Conservation (phyloP, 2,329 filamentous ascomycete species). For the Bipolaris bicolor region DNA sequence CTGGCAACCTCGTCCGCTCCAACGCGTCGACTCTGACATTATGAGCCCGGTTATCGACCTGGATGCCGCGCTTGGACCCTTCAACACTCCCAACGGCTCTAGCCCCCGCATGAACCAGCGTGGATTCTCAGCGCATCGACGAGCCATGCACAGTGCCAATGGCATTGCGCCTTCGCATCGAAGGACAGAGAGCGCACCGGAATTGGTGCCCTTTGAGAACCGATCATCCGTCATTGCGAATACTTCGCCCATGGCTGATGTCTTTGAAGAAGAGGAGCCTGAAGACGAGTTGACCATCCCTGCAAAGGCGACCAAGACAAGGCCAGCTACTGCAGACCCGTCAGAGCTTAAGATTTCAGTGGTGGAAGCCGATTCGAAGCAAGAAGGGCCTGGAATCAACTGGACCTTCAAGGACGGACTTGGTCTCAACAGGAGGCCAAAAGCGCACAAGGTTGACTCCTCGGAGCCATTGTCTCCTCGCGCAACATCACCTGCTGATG, state of each 20-base stretch:
- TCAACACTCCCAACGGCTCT: slow-evolving; percentile 79
- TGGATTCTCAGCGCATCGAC: slow-evolving; percentile 56
- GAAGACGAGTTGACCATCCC: slow-evolving; percentile 58
- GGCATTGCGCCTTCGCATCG: slow-evolving; percentile 79
- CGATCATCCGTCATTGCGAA: slow-evolving; percentile 59
- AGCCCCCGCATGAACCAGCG: slow-evolving; percentile 61
- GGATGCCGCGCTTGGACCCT: slow-evolving; percentile 89
- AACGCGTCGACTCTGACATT: slow-evolving; percentile 60
- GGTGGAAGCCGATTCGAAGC: slow-evolving; percentile 52
- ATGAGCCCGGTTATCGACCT: slow-evolving; percentile 87
- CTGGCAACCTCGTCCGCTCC: slow-evolving; percentile 47
- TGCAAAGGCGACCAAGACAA: slow-evolving; percentile 15
- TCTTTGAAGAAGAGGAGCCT: slow-evolving; percentile 81
- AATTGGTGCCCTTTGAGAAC: slow-evolving; percentile 75
- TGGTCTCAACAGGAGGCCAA: slow-evolving; percentile 38
- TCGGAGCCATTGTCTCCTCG: slow-evolving; percentile 38
- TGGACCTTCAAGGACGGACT: slow-evolving; percentile 52
- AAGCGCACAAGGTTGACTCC: slow-evolving; percentile 10
- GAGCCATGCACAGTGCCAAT: slow-evolving; percentile 77
- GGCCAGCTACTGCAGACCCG: slow-evolving; percentile 35
- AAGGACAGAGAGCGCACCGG: slow-evolving; percentile 79
- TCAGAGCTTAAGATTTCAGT: slow-evolving; percentile 54
- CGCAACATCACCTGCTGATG: slow-evolving; percentile 20
- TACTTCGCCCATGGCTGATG: slow-evolving; percentile 79
- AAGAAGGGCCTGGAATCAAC: slow-evolving; percentile 51